Evolutionary conservation across 768 basidiomycete genomes (phyloP).

Genomic region (Boletus vermiculosoides): DNA sequence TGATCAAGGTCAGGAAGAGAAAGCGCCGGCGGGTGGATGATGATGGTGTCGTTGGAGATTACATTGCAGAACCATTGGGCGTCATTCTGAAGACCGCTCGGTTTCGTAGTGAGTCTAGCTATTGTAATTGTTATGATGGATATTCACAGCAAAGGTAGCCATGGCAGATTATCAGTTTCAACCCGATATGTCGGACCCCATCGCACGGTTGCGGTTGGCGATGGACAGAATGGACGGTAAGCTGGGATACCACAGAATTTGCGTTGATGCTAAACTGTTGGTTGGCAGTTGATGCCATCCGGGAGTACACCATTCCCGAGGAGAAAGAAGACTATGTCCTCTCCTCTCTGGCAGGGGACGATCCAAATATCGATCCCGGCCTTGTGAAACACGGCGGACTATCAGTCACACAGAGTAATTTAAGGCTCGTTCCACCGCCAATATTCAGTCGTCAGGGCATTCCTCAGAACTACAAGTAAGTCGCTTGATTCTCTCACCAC

Average conservation of each 20-base stretch:
- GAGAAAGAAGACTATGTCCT: slow-evolving; percentile 64
- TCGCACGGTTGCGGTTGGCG: slow-evolving; percentile 63
- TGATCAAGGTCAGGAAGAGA: slow-evolving; percentile 80
- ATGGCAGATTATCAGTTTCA: slow-evolving; percentile 95
- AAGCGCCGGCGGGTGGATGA: slow-evolving; percentile 46
- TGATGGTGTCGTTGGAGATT: slow-evolving; percentile 55
- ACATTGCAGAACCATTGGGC: slow-evolving; percentile 71
- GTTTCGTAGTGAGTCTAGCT: slow-evolving; percentile 72
- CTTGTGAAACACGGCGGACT: slow-evolving; percentile 24
- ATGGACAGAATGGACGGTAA: slow-evolving; percentile 84
- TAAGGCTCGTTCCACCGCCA: slow-evolving; percentile 84
- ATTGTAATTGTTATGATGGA: not conserved
- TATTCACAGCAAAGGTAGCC: slow-evolving; percentile 44
- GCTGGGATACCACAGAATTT: slow-evolving; percentile 13
- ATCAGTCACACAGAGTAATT: slow-evolving; percentile 45
- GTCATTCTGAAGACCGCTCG: slow-evolving; percentile 78
- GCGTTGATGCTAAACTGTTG: slow-evolving; percentile 3
- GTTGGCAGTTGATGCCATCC: slow-evolving; percentile 65
- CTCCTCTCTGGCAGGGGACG: slow-evolving; percentile 26
- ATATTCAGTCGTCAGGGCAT: slow-evolving; percentile 81
- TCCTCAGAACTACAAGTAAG: slow-evolving; percentile 79
- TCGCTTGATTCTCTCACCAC: not conserved
- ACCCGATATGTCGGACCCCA: slow-evolving; percentile 68
- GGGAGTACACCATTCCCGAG: slow-evolving; percentile 63
- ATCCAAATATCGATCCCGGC: slow-evolving; percentile 53